These are phyloP conservation scores for Claviceps pazoutovae DNA, from an alignment of 2,329 filamentous ascomycete genomes.

Conservation along the genomic window DNA sequence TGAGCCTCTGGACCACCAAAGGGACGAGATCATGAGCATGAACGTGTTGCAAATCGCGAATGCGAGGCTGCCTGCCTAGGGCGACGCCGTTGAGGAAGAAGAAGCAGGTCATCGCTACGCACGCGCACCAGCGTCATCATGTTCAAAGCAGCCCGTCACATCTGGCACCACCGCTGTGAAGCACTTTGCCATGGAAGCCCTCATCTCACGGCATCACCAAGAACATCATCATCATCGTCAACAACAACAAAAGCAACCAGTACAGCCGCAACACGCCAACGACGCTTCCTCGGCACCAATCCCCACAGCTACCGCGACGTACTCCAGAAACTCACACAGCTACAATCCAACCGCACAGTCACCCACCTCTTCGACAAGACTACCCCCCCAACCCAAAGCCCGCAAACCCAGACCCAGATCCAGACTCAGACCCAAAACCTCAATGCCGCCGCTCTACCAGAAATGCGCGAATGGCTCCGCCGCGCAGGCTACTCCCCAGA, in stretches of 20 bases:
- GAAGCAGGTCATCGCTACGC: background rate
- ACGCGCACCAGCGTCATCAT: background rate
- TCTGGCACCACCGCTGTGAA: background rate
- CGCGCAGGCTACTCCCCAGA: constrained; percentile 55
- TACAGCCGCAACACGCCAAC: background rate
- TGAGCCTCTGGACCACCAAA: too few species aligned
- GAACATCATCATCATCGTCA: background rate
- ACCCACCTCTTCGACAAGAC: constrained; percentile 31
- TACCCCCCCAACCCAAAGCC: background rate
- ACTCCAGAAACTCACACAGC: constrained; percentile 56
- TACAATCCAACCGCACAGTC: constrained; percentile 67
- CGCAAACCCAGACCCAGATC: constrained; percentile 17
- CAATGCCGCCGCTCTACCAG: constrained; percentile 64
- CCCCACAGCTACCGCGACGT: constrained; percentile 46
- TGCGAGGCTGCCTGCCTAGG: too few species aligned
- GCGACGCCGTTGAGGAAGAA: background rate
- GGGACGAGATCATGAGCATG: too few species aligned
- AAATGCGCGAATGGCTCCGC: constrained; percentile 65
- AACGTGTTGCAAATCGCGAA: too few species aligned
- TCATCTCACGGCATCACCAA: background rate
- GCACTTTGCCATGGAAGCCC: background rate
- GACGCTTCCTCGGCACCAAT: constrained; percentile 3
- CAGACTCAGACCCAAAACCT: constrained; percentile 33
- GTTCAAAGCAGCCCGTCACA: background rate
- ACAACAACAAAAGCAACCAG: background rate